A percentile compares a stretch with the other conserved stretches of the same genome.
These are phyloP conservation scores for Alternaria conjuncta DNA, from an alignment of 2,329 filamentous ascomycete genomes.

Conservation along the genomic window DNA sequence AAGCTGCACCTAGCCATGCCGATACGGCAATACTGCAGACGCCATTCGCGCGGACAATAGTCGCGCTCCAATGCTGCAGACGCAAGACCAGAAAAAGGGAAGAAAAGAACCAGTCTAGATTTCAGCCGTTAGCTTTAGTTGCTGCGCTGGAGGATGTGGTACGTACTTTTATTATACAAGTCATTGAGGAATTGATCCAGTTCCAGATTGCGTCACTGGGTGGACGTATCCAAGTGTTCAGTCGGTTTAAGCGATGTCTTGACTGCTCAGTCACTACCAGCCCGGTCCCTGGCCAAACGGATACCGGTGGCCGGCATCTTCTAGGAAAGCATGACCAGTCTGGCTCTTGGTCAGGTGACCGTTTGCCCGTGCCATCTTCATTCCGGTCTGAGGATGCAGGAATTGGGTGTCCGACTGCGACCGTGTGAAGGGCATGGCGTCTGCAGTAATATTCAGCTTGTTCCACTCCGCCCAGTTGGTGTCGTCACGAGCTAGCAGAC, in stretches of 20 bases:
- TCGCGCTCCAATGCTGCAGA: background rate
- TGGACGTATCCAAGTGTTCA: background rate
- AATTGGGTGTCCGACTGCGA: background rate
- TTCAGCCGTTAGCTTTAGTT: background rate
- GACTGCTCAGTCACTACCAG: background rate
- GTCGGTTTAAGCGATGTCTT: background rate
- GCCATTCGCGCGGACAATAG: background rate
- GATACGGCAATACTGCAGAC: background rate
- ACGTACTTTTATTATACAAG: background rate
- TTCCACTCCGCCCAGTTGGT: slow-evolving; percentile 17
- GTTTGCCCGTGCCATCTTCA: background rate
- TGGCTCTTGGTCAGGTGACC: background rate
- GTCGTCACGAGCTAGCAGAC: slow-evolving; percentile 11
- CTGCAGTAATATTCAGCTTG: background rate
- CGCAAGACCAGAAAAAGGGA: background rate
- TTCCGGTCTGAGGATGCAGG: background rate
- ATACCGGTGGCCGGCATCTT: background rate
- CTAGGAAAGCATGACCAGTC: background rate
- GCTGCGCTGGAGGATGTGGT: background rate
- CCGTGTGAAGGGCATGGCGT: slow-evolving; percentile 8
- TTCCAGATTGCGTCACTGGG: no score
- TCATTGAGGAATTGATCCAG: background rate
- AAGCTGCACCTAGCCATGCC: background rate
- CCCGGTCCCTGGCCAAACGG: background rate
- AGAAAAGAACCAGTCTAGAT: background rate